Base-by-base conservation (phyloP, 164 flowering plant species). In the Hamamelis virginiana region DNA sequence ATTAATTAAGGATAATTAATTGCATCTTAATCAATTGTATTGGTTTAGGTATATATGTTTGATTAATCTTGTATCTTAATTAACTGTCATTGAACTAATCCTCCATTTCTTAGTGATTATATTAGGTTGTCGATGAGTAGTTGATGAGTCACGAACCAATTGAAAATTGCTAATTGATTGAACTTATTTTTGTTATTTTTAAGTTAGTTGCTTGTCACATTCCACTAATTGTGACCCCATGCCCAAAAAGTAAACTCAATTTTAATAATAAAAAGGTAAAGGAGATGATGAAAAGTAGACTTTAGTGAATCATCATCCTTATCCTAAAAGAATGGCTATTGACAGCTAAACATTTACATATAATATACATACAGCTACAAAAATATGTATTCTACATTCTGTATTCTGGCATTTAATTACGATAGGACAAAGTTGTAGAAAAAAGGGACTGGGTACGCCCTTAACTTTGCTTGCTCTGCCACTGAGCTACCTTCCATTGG, bases 291-390 rank as follows among this genome's bases (percentile, higher is more conserved):
- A 57, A 27, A 65, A 65, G 22, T 45, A 27, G 62, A 60, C 69
- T 72, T 59, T 65, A 66, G 66, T 74, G 71, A 46, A 45, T 67
- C 76, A 60, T 73, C 70, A 48, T 74, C 72, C 69, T 69, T 63
- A 74, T 74, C 72, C 76, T 28, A 22, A 48, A 66, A 28, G 50
- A 13, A 19, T n/a, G 18, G 66, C 53, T 41, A 19, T 52, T 62
- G 52, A 62, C 26, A 51, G 47, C 33, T 41, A 15, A 11, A 14
- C 22, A 51, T 57, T 23, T 1, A 56, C 23, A 55, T 3, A 14
- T 38, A 45, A 47, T 47, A 8, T 61, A 57, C 66, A 59, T 21
- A 66, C 41, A 25, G 41, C 66, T 48, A 26, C 60, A 46, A 46
- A 46, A 46, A 11, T 11, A n/a, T n/a, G n/a, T 46, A 12, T 25